phyloP scores from a whole-genome alignment of 495 filamentous ascomycete genomes.

The Neurospora intermedia region DNA sequence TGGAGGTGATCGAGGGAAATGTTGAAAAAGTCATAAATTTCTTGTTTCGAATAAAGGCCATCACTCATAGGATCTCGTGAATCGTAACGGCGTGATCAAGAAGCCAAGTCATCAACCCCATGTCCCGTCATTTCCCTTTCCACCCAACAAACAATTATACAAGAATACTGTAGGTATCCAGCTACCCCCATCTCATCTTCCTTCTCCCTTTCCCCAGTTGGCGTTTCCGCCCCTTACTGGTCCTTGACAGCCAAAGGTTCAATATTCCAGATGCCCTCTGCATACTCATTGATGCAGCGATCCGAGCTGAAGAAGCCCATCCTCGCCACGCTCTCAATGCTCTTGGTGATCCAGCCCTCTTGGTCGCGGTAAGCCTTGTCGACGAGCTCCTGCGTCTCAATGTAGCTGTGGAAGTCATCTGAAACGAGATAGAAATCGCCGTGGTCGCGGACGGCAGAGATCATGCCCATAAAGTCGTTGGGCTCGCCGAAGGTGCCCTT shows the following conservation, averaged over 20 bases:
- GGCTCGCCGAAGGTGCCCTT: constrained; percentile 66
- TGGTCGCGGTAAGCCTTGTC: constrained; percentile 85
- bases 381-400: constrained; percentile 79
- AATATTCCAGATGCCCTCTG: constrained; percentile 91
- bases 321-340: constrained; percentile 68
- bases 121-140: neutral
- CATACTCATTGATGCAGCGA: constrained; percentile 96
- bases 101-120: neutral
- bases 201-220: neutral
- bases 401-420: constrained; percentile 90
- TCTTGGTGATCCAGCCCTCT: constrained; percentile 84
- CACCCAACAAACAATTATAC: neutral
- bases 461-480: constrained; percentile 63
- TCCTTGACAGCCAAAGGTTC: constrained; percentile 53
- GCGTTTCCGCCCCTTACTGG: neutral
- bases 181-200: neutral
- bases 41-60: neutral
- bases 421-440: constrained; percentile 96
- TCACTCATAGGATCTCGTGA: neutral
- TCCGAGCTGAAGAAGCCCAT: constrained; percentile 98
- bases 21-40: neutral
- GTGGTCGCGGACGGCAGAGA: constrained; percentile 76
- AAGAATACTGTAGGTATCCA: neutral
- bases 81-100: neutral
- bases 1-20: neutral